Base-by-base conservation (phyloP, 805 yeast genomes). In the Teunomyces cretensis region DNA sequence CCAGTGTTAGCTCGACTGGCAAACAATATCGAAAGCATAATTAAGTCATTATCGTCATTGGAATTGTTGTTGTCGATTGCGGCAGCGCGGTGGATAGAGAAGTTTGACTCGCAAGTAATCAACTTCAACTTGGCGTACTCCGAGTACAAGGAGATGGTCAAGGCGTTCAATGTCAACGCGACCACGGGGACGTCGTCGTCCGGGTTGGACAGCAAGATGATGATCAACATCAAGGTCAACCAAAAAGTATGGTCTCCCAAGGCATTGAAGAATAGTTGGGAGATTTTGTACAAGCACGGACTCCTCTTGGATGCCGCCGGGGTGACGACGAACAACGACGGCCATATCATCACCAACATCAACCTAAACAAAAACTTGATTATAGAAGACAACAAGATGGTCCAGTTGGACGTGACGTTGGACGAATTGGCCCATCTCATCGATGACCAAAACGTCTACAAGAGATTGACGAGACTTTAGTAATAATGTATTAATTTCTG, bases 71-170 rank as follows among this genome's bases (percentile, higher is more conserved):
- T 92, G 33, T 65, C 88, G 11, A 80, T 91, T 4, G 80, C 89
- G 35, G 84, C 91, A 0, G 88, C 95, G 0, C 72, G 97, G 37
- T 83, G 84, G 42, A 71, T 80, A 17, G 71, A 79, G 41, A 86
- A 83, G 53, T 73, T 74, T 24, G 82, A 78, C 15, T 63, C 79
- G 17, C 80, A 72, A 11, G 72, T 74, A n/a, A 76, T 88, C 14
- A 91, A 88, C 60, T 83, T 90, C 64, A 87, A 86, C 52, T 65
- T 89, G 46, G 86, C 84, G 0, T 85, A 83, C 60, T 83, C 81
- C 27, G 98, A 92, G 61, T 92, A 88, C 62, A 57, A 59, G n/a
- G 69, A 66, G 1, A 75, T 83, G 72, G 70, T 81, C 36, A 75
- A 76, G 44, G 49, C 57, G 0, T 62, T 72, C 45, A 76, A 78